phyloP scores from a whole-genome alignment of 257 asterid genomes.

The Paulownia fortunei region DNA sequence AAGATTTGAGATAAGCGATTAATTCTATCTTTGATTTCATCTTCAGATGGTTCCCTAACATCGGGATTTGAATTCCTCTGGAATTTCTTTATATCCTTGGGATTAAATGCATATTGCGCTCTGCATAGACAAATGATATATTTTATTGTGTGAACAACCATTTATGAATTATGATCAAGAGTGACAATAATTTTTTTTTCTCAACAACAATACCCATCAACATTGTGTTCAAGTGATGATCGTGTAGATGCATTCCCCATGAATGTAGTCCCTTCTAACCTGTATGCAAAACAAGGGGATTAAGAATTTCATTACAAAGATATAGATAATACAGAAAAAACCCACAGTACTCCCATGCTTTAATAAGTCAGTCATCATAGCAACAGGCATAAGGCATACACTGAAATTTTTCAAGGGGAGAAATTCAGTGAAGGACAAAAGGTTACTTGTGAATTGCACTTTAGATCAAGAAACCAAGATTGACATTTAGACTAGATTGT shows the following conservation, averaged over 20 bases:
- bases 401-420: neutral
- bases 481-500: constrained; percentile 8
- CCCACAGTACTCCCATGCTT: neutral
- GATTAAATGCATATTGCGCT: constrained; percentile 70
- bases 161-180: neutral
- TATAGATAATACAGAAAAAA: neutral
- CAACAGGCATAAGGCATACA: neutral
- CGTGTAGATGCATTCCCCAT: constrained; percentile 45
- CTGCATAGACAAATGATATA: constrained; percentile 46
- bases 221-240: constrained; percentile 52
- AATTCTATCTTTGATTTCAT: constrained; percentile 66
- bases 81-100: constrained; percentile 67
- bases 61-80: constrained; percentile 49
- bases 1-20: constrained; percentile 55
- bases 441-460: constrained; percentile 15
- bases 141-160: constrained; percentile 15
- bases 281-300: constrained; percentile 29
- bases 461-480: neutral
- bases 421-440: neutral
- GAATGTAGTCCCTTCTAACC: constrained; percentile 51
- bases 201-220: constrained; percentile 60
- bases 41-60: constrained; percentile 56
- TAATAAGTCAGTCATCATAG: neutral
- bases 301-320: neutral
- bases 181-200: neutral